Percentiles rank a stretch among this genome's conserved stretches.
These are phyloP conservation scores for Agaricus blazei DNA, from an alignment of 768 basidiomycete genomes.

Conservation along the genomic window DNA sequence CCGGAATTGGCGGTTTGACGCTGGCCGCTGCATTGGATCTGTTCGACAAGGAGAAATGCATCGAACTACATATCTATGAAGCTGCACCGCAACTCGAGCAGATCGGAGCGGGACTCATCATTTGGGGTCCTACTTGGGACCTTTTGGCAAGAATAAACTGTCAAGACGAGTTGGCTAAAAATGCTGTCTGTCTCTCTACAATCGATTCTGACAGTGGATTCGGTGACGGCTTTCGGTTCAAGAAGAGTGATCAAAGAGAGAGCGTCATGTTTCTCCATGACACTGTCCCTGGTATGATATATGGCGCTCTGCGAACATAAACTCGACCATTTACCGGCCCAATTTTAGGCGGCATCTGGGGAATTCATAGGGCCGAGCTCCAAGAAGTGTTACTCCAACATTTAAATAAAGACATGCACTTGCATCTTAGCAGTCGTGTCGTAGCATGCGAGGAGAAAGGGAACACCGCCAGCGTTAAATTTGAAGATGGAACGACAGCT, in stretches of 20 bases:
- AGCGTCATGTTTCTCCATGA: conserved; percentile 22
- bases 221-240: conserved; percentile 19
- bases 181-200: background rate
- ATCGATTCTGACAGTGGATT: no score
- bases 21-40: conserved; percentile 19
- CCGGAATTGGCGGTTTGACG: conserved; percentile 25
- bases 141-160: conserved; percentile 19
- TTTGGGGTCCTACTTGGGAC: conserved; percentile 25
- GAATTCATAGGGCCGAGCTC: conserved; percentile 49
- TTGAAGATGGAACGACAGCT: conserved; percentile 40
- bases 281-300: conserved; percentile 20
- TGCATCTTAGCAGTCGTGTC: conserved; percentile 38
- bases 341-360: conserved; percentile 8
- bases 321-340: background rate
- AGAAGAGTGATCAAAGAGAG: conserved; percentile 27
- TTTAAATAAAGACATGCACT: conserved; percentile 26
- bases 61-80: conserved; percentile 34
- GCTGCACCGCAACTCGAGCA: conserved; percentile 30
- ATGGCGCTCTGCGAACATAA: background rate
- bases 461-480: conserved; percentile 23
- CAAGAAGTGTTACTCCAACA: conserved; percentile 38
- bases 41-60: conserved; percentile 19
- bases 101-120: conserved; percentile 33
- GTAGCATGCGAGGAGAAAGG: conserved; percentile 29
- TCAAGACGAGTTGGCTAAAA: conserved; percentile 9